These are phyloP conservation scores for Angomonas deanei DNA, from an alignment of 208 protist species.

Conservation along the genomic window DNA sequence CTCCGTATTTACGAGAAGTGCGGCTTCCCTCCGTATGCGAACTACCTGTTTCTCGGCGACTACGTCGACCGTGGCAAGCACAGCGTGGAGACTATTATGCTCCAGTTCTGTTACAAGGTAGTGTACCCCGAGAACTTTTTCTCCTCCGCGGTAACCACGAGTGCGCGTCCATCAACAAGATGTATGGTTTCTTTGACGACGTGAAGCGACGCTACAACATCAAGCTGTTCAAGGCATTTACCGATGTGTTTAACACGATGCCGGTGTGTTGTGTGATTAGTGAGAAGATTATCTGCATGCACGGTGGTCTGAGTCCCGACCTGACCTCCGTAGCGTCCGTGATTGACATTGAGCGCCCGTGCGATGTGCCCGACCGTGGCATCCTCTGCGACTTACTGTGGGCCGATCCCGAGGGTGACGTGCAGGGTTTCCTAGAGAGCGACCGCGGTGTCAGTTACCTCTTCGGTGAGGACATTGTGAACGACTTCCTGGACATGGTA, in stretches of 20 bases:
- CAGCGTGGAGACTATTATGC: slow-evolving; percentile 89
- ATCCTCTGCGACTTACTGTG: slow-evolving; percentile 91
- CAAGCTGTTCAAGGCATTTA: slow-evolving; percentile 99
- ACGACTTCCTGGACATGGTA: too few species aligned
- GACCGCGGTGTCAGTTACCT: too few species aligned
- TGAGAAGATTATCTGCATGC: slow-evolving; percentile 99
- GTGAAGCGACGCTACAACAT: slow-evolving; percentile 92
- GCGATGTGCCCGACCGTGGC: slow-evolving; percentile 98
- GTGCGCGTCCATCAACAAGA: slow-evolving; percentile 96
- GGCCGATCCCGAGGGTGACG: too few species aligned
- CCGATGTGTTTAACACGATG: slow-evolving; percentile 99
- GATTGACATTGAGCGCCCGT: slow-evolving; percentile 93
- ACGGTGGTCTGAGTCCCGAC: slow-evolving; percentile 97
- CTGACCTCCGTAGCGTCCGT: slow-evolving; percentile 93
- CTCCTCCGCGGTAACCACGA: slow-evolving; percentile 99
- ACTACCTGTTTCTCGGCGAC: slow-evolving; percentile 99
- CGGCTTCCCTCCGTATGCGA: slow-evolving; percentile 97
- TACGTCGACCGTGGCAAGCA: slow-evolving; percentile 98
- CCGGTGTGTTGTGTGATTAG: slow-evolving; percentile 98
- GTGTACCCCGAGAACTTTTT: slow-evolving; percentile 98
- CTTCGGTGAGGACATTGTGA: too few species aligned
- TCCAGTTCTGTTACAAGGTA: slow-evolving; percentile 95
- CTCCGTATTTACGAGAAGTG: slow-evolving; percentile 98
- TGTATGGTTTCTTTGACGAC: slow-evolving; percentile 99
- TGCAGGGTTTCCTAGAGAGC: too few species aligned